Base-by-base conservation (phyloP, 129 eudicot genomes). In the Flaveria bidentis region DNA sequence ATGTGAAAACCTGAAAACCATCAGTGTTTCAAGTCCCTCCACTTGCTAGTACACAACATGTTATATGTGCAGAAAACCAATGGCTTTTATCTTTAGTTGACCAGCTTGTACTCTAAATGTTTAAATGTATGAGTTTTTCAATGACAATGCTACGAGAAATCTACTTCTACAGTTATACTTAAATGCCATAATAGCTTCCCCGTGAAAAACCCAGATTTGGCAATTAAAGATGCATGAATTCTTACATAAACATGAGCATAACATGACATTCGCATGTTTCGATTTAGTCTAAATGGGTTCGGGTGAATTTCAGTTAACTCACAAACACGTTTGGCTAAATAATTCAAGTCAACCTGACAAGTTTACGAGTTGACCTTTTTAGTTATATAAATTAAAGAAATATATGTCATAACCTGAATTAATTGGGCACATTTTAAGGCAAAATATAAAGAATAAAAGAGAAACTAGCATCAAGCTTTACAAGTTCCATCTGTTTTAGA, bases 31-130 rank as follows among this genome's bases (percentile, higher is more conserved):
- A 78, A 23, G 64, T 47, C 30, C 72, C 65, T 39, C 47, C 49
- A 71, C 61, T 62, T 71, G 66, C 64, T 78, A 61, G 77, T 70
- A 69, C 64, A 71, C 62, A 26, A n/a, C 65, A 52, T 67, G 55
- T 47, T 61, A 41, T 36, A 51, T 57, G 23, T 71, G 15, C 72
- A 78, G 52, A 78, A 78, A 78, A 61, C 72, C 42, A 61, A 26
- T 71, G 82, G 67, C 77, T 78, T 61, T 71, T 7, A 70, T 61
- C 61, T 78, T 58, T 49, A 8, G 71, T 60, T 71, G 71, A 70
- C 82, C 71, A 71, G 44, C 13, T 70, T 71, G 82, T 71, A 61
- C 72, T 33, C 49, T 41, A 10, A 17, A 17, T 60, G 42, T 16
- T 70, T 78, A 42, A 42, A 36, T 72, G 64, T 72, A 71, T 22